Evolutionary conservation across 2,329 filamentous ascomycete genomes (phyloP).

Genomic region (Orbilia ellipsospora): DNA sequence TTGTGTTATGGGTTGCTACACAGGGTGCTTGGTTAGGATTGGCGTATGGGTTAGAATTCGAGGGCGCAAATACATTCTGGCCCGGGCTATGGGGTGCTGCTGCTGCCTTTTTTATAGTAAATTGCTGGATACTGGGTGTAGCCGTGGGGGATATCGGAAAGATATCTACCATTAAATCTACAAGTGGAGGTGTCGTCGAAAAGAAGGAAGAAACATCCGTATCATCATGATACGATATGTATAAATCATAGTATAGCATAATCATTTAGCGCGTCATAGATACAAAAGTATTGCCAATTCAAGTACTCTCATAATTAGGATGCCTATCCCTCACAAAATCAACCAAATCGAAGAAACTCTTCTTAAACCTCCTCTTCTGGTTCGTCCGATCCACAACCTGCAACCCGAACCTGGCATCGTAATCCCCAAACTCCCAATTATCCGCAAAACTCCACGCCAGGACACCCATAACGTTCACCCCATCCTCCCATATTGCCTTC

Average conservation of each 20-base stretch:
- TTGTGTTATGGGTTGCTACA: constrained; percentile 77
- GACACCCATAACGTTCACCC: constrained; percentile 68
- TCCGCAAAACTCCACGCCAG: constrained; percentile 65
- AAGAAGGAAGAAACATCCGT: neutral
- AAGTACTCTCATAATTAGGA: constrained; percentile 34
- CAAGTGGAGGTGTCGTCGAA: neutral
- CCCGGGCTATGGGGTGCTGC: constrained; percentile 83
- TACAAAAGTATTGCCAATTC: neutral
- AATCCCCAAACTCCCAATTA: constrained; percentile 40
- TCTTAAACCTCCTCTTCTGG: constrained; percentile 27
- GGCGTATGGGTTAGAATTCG: constrained; percentile 79
- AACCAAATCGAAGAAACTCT: constrained; percentile 40
- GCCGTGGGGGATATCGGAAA: constrained; percentile 28
- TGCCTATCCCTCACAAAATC: constrained; percentile 31
- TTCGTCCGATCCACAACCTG: constrained; percentile 31
- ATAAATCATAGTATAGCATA: no score
- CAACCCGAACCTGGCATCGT: constrained; percentile 25
- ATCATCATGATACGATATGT: no score
- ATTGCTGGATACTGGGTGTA: constrained; percentile 62
- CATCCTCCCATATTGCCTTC: constrained; percentile 69
- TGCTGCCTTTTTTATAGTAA: constrained; percentile 82
- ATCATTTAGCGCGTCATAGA: neutral
- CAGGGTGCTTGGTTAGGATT: constrained; percentile 82
- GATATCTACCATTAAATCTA: neutral
- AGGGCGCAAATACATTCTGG: constrained; percentile 84